Conservation (phyloP, 2,329 filamentous ascomycete genomes). For the Fusarium continuum region DNA sequence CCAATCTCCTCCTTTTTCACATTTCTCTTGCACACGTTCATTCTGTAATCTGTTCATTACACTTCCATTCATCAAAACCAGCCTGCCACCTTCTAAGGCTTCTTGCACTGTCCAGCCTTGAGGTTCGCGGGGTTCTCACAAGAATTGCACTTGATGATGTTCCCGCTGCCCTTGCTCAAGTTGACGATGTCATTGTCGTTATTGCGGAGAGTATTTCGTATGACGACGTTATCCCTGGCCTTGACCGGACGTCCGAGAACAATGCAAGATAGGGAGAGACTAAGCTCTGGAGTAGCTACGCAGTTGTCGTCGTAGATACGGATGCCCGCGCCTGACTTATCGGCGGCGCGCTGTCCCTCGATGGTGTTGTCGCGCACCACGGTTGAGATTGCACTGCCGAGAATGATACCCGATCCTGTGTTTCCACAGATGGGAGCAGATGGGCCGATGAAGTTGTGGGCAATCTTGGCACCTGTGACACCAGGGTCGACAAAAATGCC, state of each 20-base stretch:
- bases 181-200: constrained; percentile 43
- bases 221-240: constrained; percentile 42
- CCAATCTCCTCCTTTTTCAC: not conserved
- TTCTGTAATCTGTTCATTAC: too few relatives aligned
- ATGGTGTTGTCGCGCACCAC: constrained; percentile 44
- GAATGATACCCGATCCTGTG: constrained; percentile 37
- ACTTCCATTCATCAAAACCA: not conserved
- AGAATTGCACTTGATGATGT: constrained; percentile 41
- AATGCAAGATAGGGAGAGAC: constrained; percentile 21
- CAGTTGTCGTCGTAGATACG: constrained; percentile 41
- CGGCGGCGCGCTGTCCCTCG: constrained; percentile 34
- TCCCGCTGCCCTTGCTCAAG: constrained; percentile 27
- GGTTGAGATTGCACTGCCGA: constrained; percentile 43
- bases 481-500: constrained; percentile 49
- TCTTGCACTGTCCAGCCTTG: constrained; percentile 19
- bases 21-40: not conserved
- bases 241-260: constrained; percentile 19
- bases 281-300: not conserved
- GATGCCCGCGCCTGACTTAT: constrained; percentile 33
- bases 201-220: constrained; percentile 42
- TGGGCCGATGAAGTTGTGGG: constrained; percentile 43
- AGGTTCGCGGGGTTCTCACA: constrained; percentile 18
- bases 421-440: constrained; percentile 21
- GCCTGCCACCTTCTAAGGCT: not conserved
- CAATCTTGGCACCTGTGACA: constrained; percentile 43